Base-by-base conservation (phyloP, 495 filamentous ascomycete genomes). In the Elasticomyces elasticus region DNA sequence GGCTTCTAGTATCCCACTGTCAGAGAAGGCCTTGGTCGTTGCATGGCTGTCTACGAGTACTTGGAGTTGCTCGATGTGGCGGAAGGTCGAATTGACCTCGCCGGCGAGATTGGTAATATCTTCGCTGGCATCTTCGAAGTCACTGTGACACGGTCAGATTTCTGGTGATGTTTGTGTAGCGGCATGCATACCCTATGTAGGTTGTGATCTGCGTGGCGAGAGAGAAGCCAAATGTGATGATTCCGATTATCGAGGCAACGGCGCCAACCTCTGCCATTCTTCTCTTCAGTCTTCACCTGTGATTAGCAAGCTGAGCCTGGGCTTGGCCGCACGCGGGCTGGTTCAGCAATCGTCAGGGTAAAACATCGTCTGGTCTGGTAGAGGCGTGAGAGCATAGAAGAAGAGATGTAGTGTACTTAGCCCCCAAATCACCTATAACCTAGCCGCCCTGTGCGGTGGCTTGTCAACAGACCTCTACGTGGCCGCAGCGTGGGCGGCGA, bases 81-180 rank as follows among this genome's bases (percentile, higher is more conserved):
- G 40, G 13, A 26, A 40, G 1, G 40, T 44, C 13, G 33, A 15
- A 24, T 20, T 52, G 9, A 52, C 24, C 10, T 26, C 24, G 27
- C 37, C 23, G 6, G 49, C 49, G 4, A 52, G 49, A 22, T 43
- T 43, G 15, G 33, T 19, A 37, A 52, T 52, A 37, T 52, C 49
- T 15, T 41, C 49, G 19, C 37, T 17, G 5, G 33, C 49, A 19
- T 41, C 37, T 17, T 42, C 17, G 17, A 19, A 40, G 35, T 52
- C 37, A 40, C 35, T 40, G 12, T 40, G 19, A 12, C 2, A 40
- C 19, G 35, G 35, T 40, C 35, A 40, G 35, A 17, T 5, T 17
- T 15, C 19, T 13, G 35, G 15, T n/a, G 35, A 5, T 13, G 35
- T 13, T 40, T 33, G 15, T 15, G 30, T 7, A 33, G 7, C 15